A percentile compares a stretch with the other conserved stretches of the same genome.
Evolutionary conservation across 768 basidiomycete genomes (phyloP).

Genomic region (Nevesoporus exiguus): DNA sequence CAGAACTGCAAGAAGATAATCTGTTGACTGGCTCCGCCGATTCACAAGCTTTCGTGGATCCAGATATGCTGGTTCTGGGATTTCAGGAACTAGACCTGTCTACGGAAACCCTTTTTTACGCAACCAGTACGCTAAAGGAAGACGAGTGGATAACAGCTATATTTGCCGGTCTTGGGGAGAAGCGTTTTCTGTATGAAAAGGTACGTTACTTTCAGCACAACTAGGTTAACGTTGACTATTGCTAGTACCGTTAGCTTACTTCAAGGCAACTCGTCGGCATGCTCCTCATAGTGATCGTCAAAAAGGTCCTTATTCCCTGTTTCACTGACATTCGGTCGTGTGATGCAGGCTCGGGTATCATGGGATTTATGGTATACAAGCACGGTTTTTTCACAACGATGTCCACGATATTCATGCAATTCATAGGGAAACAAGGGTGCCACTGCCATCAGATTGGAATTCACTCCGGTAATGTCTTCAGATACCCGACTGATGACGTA

Average conservation of each 20-base stretch:
- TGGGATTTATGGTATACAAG: slow-evolving; percentile 67
- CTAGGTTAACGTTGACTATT: neutral
- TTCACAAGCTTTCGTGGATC: slow-evolving; percentile 35
- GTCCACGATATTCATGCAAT: neutral
- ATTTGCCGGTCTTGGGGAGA: slow-evolving; percentile 70
- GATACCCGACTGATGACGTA: slow-evolving; percentile 17
- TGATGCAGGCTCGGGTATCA: slow-evolving; percentile 66
- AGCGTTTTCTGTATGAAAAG: slow-evolving; percentile 61
- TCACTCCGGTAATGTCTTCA: slow-evolving; percentile 40
- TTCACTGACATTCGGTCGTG: slow-evolving; percentile 53
- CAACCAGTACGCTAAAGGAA: slow-evolving; percentile 57
- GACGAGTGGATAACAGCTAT: slow-evolving; percentile 69
- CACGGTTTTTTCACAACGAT: neutral
- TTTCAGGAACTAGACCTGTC: slow-evolving; percentile 83
- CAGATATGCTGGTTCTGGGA: slow-evolving; percentile 70
- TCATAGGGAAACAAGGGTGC: slow-evolving; percentile 81
- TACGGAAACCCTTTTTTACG: slow-evolving; percentile 72
- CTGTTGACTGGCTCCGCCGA: slow-evolving; percentile 7
- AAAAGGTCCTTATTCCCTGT: slow-evolving; percentile 44
- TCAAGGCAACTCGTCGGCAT: slow-evolving; percentile 85
- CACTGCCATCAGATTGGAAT: slow-evolving; percentile 59
- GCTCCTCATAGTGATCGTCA: slow-evolving; percentile 67
- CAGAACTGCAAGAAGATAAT: slow-evolving; percentile 9
- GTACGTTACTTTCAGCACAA: slow-evolving; percentile 30
- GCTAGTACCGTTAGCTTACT: slow-evolving; percentile 44